These are phyloP conservation scores for Termitomyces sp. DNA, from an alignment of 768 basidiomycete species.

Conservation along the genomic window DNA sequence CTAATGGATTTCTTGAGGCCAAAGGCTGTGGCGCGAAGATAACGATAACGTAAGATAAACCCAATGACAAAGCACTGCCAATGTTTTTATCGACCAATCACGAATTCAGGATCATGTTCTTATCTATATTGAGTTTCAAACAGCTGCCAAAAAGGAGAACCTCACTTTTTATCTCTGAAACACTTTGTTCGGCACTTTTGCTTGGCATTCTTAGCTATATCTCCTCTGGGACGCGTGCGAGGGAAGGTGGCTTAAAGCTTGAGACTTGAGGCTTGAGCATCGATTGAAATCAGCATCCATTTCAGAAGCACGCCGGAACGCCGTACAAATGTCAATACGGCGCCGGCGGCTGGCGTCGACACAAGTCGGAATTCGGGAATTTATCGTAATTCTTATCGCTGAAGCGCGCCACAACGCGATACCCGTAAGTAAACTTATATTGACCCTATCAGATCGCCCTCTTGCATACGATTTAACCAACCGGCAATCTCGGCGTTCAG, in stretches of 20 bases:
- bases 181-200: background rate
- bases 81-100: conserved; percentile 16
- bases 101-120: background rate
- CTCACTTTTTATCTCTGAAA: background rate
- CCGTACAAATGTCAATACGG: too few relatives aligned
- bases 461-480: too few relatives aligned
- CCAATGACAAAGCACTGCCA: conserved; percentile 6
- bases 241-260: too few relatives aligned
- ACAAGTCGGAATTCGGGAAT: too few relatives aligned
- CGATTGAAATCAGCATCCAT: too few relatives aligned
- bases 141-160: background rate
- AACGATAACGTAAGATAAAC: conserved; percentile 7
- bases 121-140: conserved; percentile 5
- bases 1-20: conserved; percentile 7
- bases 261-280: too few relatives aligned
- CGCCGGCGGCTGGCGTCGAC: too few relatives aligned
- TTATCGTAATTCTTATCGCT: too few relatives aligned
- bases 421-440: too few relatives aligned
- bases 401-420: too few relatives aligned
- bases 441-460: too few relatives aligned
- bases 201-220: background rate
- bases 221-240: too few relatives aligned
- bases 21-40: conserved; percentile 9
- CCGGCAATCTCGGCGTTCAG: background rate
- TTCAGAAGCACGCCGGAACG: background rate